phyloP scores from a whole-genome alignment of 1,284 basidiomycete genomes.

The Inonotus obliquus region DNA sequence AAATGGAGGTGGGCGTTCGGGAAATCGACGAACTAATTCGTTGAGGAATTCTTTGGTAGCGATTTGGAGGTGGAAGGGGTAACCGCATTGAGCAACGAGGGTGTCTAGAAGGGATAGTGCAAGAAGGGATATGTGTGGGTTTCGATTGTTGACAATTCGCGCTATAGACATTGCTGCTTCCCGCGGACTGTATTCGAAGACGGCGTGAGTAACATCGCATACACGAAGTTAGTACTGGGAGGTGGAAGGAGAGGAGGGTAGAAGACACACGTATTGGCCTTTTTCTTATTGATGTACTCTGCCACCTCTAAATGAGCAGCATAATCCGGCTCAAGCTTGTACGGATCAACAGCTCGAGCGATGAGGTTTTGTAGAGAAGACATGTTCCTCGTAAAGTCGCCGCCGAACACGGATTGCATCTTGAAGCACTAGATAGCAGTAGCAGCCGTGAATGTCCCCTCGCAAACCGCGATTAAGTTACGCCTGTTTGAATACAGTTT shows the following conservation, averaged over 20 bases:
- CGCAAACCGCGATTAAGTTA: no score
- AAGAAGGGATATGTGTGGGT: conserved; percentile 85
- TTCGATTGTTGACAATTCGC: conserved; percentile 82
- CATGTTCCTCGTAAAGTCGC: conserved; percentile 14
- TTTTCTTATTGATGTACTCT: conserved; percentile 91
- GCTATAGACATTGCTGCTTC: conserved; percentile 86
- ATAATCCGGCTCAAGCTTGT: conserved; percentile 86
- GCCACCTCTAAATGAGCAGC: conserved; percentile 91
- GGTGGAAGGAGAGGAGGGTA: conserved; percentile 1
- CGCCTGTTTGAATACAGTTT: no score
- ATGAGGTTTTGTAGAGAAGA: conserved; percentile 67
- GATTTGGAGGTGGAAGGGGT: conserved; percentile 95
- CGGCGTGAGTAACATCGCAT: not conserved
- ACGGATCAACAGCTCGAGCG: conserved; percentile 86
- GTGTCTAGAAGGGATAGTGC: conserved; percentile 86
- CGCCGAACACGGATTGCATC: conserved; percentile 9
- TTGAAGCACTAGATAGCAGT: not conserved
- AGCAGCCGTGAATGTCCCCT: no score
- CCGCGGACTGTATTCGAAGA: conserved; percentile 55
- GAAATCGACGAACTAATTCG: conserved; percentile 96
- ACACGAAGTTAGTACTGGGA: not conserved
- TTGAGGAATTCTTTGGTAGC: conserved; percentile 99
- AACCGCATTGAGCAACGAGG: conserved; percentile 93
- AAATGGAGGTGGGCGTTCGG: conserved; percentile 94
- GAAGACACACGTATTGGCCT: conserved; percentile 85